Base-by-base conservation (phyloP, 2,329 filamentous ascomycete genomes). In the Penicillium sp. region DNA sequence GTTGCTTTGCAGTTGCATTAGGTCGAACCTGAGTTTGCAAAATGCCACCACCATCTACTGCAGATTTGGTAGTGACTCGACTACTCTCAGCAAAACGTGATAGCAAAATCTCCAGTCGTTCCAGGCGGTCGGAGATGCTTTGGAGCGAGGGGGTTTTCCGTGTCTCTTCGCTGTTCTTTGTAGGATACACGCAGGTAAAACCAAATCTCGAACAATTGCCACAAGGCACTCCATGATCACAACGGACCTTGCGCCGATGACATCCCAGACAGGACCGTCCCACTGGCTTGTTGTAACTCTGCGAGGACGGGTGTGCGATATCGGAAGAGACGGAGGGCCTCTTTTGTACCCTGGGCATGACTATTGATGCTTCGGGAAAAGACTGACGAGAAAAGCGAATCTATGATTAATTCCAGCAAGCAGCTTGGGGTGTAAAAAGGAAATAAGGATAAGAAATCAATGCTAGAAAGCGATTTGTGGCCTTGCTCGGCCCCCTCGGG, bases 171-270 rank as follows among this genome's bases (percentile, higher is more conserved):
- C 26, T 55, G 33, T 60, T 58, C 59, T 40, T 60, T 14, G 59
- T 54, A 9, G 61, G 61, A 56, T 62, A 61, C 16, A 60, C 52
- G 21, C 61, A 62, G 30, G 42, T 42, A 28, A 56, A 24, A 18
- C 49, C 52, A 46, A 43, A 45, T 45, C 55, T 59, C 12, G 61
- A 59, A 59, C 66, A 68, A 42, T 65, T 64, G 16, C 57, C 58
- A 48, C 66, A 69, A 50, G 66, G 66, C 20, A 64, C 56, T 51
- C 48, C 62, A 52, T 62, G 62, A 50, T 68, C 64, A 58, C 66
- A 68, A 5, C 66, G 64, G 18, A 68, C 58, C 57, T 68, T 68
- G 23, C 66, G 64, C 47, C 62, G 64, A 53, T 65, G 63, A 50
- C 66, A 68, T 45, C 46, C 58, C 47, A 52, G 51, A 59, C 63